Evolutionary conservation across 495 filamentous ascomycete species (phyloP).

Genomic region (Apodospora peruviana): DNA sequence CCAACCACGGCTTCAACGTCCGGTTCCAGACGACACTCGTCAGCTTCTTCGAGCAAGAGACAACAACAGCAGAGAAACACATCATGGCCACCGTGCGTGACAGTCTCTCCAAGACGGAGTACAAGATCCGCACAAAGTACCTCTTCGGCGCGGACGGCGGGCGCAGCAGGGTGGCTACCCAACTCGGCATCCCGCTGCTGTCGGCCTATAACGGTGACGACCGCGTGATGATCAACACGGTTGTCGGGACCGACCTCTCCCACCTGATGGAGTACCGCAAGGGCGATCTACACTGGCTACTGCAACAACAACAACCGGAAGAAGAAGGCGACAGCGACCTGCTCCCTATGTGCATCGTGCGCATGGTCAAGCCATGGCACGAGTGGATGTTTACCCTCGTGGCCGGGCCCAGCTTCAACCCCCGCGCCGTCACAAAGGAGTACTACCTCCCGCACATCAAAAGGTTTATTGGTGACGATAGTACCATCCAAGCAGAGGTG

Average conservation of each 20-base stretch:
- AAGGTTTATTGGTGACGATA: slow-evolving; percentile 46
- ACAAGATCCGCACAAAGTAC: slow-evolving; percentile 43
- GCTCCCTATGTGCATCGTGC: slow-evolving; percentile 17
- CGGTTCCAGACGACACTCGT: slow-evolving; percentile 35
- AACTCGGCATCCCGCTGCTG: slow-evolving; percentile 39
- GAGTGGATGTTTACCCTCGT: slow-evolving; percentile 33
- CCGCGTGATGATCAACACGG: slow-evolving; percentile 42
- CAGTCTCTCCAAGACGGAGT: slow-evolving; percentile 27
- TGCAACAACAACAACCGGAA: slow-evolving; percentile 23
- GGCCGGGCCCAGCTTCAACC: slow-evolving; percentile 14
- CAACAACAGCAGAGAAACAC: slow-evolving; percentile 6
- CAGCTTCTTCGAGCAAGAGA: slow-evolving; percentile 13
- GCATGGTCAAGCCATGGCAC: slow-evolving; percentile 33
- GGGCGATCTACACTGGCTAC: slow-evolving; percentile 49
- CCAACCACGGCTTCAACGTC: slow-evolving; percentile 27
- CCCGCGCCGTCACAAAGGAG: slow-evolving; percentile 15
- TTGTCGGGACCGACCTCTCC: slow-evolving; percentile 44
- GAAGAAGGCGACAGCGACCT: slow-evolving; percentile 20
- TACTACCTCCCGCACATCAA: slow-evolving; percentile 29
- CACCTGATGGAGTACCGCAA: slow-evolving; percentile 36
- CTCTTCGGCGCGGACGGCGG: slow-evolving; percentile 52
- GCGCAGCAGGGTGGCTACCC: slow-evolving; percentile 34
- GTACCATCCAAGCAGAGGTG: slow-evolving; percentile 22
- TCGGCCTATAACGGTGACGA: slow-evolving; percentile 29
- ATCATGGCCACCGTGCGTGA: slow-evolving; percentile 35